Percentiles rank a stretch among this genome's conserved stretches.
phyloP scores from a whole-genome alignment of 805 yeast genomes.

The Saccharomyces eubayanus region DNA sequence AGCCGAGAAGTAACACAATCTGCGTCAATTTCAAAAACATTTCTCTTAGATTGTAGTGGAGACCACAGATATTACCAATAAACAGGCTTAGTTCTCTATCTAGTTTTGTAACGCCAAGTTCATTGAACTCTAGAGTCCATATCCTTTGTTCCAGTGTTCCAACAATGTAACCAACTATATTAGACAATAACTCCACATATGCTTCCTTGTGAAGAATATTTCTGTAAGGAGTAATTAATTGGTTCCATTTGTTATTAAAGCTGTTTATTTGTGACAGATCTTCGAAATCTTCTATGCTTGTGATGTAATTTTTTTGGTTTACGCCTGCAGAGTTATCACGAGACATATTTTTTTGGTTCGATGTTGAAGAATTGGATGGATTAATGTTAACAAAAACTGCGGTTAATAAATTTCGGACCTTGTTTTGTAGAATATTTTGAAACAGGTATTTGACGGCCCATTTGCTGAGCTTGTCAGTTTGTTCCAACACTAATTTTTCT shows the following conservation, averaged over 20 bases:
- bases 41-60: constrained; percentile 66
- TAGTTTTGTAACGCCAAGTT: constrained; percentile 71
- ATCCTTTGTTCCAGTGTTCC: constrained; percentile 55
- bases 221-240: constrained; percentile 55
- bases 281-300: constrained; percentile 30
- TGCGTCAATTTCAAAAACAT: constrained; percentile 77
- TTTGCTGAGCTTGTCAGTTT: constrained; percentile 27
- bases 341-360: constrained; percentile 24
- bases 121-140: constrained; percentile 64
- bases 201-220: constrained; percentile 48
- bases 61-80: constrained; percentile 64
- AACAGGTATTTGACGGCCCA: constrained; percentile 40
- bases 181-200: constrained; percentile 40
- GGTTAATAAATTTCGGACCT: constrained; percentile 33
- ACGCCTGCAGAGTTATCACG: not conserved
- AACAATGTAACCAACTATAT: constrained; percentile 48
- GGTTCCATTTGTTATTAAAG: constrained; percentile 59
- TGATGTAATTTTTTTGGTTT: constrained; percentile 19
- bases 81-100: constrained; percentile 74
- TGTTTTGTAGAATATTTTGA: constrained; percentile 29
- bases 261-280: constrained; percentile 33
- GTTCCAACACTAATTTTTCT: constrained; percentile 20
- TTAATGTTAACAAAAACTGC: not conserved
- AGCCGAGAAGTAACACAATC: constrained; percentile 68
- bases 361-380: not conserved